Conservation (phyloP, 2,329 filamentous ascomycete genomes). For the Colletotrichum sp. region DNA sequence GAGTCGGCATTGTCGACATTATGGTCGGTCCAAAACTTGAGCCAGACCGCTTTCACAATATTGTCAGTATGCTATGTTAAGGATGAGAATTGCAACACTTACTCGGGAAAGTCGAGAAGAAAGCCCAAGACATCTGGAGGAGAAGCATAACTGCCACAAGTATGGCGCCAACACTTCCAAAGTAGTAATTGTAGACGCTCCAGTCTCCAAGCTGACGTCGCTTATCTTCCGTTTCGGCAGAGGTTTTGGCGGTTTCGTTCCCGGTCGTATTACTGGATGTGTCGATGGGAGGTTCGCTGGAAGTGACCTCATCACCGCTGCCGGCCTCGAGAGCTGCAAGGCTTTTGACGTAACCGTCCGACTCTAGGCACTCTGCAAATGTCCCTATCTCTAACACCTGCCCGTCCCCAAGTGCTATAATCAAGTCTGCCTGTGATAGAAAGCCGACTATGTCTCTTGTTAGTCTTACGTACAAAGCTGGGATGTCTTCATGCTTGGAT, state of each 20-base stretch:
- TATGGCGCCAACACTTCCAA: slow-evolving; percentile 20
- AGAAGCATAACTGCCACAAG: slow-evolving; percentile 20
- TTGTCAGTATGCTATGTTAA: background rate
- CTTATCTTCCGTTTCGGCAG: slow-evolving; percentile 1
- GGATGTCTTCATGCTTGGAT: background rate
- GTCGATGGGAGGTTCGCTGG: background rate
- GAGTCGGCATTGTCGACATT: slow-evolving; percentile 11
- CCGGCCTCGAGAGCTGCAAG: slow-evolving; percentile 21
- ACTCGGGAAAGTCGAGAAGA: slow-evolving; percentile 26
- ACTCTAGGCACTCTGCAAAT: slow-evolving; percentile 34
- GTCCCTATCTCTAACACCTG: slow-evolving; percentile 37
- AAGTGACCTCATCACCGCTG: no score
- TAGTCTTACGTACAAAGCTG: background rate
- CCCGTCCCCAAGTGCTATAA: slow-evolving; percentile 36
- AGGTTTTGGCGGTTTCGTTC: background rate
- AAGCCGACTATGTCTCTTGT: slow-evolving; percentile 3
- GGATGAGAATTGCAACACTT: background rate
- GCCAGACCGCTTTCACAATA: slow-evolving; percentile 25
- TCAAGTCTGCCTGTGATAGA: slow-evolving; percentile 38
- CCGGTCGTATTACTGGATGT: background rate
- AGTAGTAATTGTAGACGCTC: slow-evolving; percentile 33
- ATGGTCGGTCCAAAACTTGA: slow-evolving; percentile 32
- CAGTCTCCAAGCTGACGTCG: slow-evolving; percentile 30
- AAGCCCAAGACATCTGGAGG: slow-evolving; percentile 23
- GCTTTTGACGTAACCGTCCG: slow-evolving; percentile 36